Conservation (phyloP, 441 rosid genomes). For the Jatropha multifida region DNA sequence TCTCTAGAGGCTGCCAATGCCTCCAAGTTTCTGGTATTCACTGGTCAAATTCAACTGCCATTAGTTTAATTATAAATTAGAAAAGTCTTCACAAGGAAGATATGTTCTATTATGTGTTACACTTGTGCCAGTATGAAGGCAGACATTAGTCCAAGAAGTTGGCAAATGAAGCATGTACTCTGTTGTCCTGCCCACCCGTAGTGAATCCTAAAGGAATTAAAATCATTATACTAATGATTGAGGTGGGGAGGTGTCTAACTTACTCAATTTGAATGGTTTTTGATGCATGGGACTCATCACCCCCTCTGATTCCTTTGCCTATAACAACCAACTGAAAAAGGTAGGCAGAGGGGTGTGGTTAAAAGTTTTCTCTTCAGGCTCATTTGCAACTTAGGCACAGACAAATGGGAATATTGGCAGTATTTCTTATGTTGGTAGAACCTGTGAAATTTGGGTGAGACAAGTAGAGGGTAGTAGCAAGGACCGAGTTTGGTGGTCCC, state of each 20-base stretch:
- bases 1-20: slow-evolving; percentile 89
- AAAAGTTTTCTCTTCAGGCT: not conserved
- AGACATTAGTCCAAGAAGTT: not conserved
- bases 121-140: not conserved
- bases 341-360: not conserved
- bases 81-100: slow-evolving; percentile 3
- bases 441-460: not conserved
- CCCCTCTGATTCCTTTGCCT: not conserved
- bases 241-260: not conserved
- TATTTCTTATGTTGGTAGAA: no score
- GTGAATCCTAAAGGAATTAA: not conserved
- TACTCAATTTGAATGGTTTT: not conserved
- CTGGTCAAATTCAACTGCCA: slow-evolving; percentile 8
- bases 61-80: slow-evolving; percentile 1
- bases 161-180: not conserved
- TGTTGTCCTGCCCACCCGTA: not conserved
- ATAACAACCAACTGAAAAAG: not conserved
- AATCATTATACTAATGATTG: not conserved
- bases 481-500: not conserved
- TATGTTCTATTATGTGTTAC: not conserved
- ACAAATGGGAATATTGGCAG: not conserved
- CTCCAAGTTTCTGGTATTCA: slow-evolving; percentile 67
- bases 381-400: not conserved
- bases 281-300: not conserved
- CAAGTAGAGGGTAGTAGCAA: not conserved